Base-by-base conservation (phyloP, 1,139 yeast genomes). In the Yamadazyma mexicana region DNA sequence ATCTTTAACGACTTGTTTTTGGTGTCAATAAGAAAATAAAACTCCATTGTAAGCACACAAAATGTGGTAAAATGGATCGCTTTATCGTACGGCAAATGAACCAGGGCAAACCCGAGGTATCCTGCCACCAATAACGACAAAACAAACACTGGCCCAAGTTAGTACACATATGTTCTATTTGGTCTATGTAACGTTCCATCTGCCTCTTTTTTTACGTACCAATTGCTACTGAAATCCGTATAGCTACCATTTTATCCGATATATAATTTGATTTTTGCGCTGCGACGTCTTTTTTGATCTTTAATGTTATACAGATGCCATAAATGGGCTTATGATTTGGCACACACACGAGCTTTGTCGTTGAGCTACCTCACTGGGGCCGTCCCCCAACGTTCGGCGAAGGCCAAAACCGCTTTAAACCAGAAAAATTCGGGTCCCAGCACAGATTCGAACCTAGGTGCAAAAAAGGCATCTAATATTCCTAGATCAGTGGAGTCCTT, bases 1-100 rank as follows among this genome's bases (percentile, higher is more conserved):
- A 66, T 55, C 42, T 70, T 64, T 44, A 71, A 57, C 7, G 64
- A 59, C 40, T 57, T 59, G 33, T 53, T 55, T n/a, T 48, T 50
- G 23, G 68, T 56, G 33, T 79, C 80, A 39, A 79, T 61, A 7
- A 79, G 55, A 65, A 79, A 77, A 64, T 77, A 81, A 52, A 81
- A 77, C 40, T 75, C 76, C 20, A 64, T 52, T 1, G 84, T 76
- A 11, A 81, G 59, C 4, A 76, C 43, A 42, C 72, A 62, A 52
- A 81, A 81, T 18, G 77, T 69, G 15, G 55, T 37, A 40, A 74
- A 74, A 49, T 81, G 87, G 17, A 77, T 54, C 6, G 66, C 47
- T 56, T 81, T 81, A 58, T 81, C 87, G 53, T 77, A 69, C n/a
- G 49, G 47, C 28, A 79, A 49, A 18, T 62, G 63, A 22, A 75